phyloP scores from a whole-genome alignment of 2,329 filamentous ascomycete species.

The Rhinocladiella similis region DNA sequence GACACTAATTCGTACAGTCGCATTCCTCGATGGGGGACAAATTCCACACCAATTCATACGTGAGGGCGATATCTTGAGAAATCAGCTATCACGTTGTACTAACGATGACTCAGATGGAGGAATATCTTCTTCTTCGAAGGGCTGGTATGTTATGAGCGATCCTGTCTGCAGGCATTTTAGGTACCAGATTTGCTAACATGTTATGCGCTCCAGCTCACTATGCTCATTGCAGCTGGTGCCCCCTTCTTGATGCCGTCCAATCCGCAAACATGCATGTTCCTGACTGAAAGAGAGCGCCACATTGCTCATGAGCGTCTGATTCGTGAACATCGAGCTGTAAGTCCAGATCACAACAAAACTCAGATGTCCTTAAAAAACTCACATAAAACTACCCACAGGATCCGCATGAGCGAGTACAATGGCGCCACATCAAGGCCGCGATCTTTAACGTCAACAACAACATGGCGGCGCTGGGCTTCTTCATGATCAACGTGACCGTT shows the following conservation, averaged over 20 bases:
- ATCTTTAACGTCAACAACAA: conserved; percentile 26
- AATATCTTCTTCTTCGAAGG: conserved; percentile 59
- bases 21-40: conserved; percentile 15
- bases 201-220: conserved; percentile 34
- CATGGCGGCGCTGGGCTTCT: conserved; percentile 16
- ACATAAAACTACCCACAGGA: conserved; percentile 2
- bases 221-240: conserved; percentile 41
- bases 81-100: conserved; percentile 45
- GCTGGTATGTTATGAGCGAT: conserved; percentile 31
- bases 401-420: conserved; percentile 14
- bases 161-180: not conserved
- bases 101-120: conserved; percentile 40
- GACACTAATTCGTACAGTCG: conserved; percentile 1
- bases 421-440: conserved; percentile 20
- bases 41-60: conserved; percentile 14
- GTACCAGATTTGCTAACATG: not conserved
- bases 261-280: not conserved
- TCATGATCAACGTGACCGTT: conserved; percentile 32
- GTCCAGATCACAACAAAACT: not conserved
- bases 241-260: conserved; percentile 40
- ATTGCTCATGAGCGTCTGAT: conserved; percentile 14
- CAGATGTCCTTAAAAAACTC: not conserved
- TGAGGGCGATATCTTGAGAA: not conserved
- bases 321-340: conserved; percentile 11
- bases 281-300: conserved; percentile 9